These are phyloP conservation scores for Geranomyces michiganensis DNA, from an alignment of 192 early-diverging fungal species.

Conservation along the genomic window DNA sequence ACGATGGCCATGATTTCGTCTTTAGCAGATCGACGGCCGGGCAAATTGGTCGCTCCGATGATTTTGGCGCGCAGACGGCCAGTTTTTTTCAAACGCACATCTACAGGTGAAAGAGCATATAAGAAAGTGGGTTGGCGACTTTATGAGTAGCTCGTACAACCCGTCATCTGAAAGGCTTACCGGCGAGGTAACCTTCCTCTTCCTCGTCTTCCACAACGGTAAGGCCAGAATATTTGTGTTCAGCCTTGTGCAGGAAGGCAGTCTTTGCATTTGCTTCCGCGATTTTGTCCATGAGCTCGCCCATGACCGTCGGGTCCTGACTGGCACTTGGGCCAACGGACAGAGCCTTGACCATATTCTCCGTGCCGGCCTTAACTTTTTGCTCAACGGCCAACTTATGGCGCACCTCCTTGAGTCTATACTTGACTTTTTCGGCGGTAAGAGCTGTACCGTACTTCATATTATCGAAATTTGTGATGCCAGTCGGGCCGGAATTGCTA, in stretches of 20 bases:
- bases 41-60: constrained; percentile 47
- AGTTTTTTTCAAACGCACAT: constrained; percentile 39
- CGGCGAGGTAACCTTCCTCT: constrained; percentile 36
- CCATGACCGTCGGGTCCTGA: constrained; percentile 34
- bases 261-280: constrained; percentile 47
- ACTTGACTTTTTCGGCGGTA: constrained; percentile 57
- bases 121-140: too few species aligned
- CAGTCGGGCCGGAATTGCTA: neutral
- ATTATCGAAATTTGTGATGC: constrained; percentile 38
- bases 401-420: constrained; percentile 84
- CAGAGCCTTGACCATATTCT: constrained; percentile 60
- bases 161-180: constrained; percentile 25
- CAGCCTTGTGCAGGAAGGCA: constrained; percentile 47
- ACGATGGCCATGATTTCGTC: constrained; percentile 78
- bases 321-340: neutral
- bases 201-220: constrained; percentile 79
- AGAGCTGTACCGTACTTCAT: constrained; percentile 47
- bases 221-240: constrained; percentile 86
- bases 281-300: constrained; percentile 46
- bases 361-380: constrained; percentile 81
- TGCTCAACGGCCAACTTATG: constrained; percentile 94
- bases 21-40: constrained; percentile 53
- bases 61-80: constrained; percentile 47
- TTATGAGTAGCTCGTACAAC: too few species aligned
- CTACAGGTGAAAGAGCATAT: too few species aligned